Conservation (phyloP, 768 basidiomycete genomes). For the Pleurotus djamor region DNA sequence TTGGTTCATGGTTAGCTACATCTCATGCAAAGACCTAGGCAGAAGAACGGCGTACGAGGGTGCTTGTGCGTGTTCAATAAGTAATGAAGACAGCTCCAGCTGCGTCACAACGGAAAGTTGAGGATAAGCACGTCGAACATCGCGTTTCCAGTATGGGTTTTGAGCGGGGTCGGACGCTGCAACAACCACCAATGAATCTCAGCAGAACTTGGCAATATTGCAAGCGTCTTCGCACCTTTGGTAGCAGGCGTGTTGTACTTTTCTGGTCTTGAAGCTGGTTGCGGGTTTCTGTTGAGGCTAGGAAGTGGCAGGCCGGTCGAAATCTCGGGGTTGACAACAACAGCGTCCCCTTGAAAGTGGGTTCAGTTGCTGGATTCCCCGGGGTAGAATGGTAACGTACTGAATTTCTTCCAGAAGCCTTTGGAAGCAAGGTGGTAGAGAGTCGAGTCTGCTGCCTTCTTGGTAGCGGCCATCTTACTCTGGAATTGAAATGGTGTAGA, state of each 20-base stretch:
- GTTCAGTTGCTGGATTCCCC: neutral
- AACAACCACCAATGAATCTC: constrained; percentile 2
- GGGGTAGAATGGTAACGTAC: constrained; percentile 42
- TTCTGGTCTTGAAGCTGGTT: constrained; percentile 87
- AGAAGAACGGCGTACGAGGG: constrained; percentile 51
- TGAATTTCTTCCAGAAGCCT: constrained; percentile 97
- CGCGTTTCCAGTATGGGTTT: constrained; percentile 96
- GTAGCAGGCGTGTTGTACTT: constrained; percentile 86
- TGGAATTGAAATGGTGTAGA: constrained; percentile 12
- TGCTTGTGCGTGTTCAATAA: constrained; percentile 74
- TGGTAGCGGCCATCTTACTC: constrained; percentile 59
- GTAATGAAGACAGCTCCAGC: constrained; percentile 71
- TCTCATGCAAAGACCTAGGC: neutral
- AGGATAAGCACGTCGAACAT: constrained; percentile 91
- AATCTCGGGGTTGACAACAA: constrained; percentile 87
- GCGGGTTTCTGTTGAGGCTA: constrained; percentile 73
- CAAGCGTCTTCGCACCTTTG: constrained; percentile 52
- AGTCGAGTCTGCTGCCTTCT: constrained; percentile 83
- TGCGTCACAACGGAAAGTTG: constrained; percentile 89
- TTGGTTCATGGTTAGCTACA: constrained; percentile 4
- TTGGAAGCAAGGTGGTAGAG: constrained; percentile 87
- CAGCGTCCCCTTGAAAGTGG: constrained; percentile 63
- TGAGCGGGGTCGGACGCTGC: constrained; percentile 85
- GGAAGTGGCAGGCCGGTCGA: constrained; percentile 86
- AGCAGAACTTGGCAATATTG: neutral